Percentiles rank a stretch among this genome's conserved stretches.
Conservation (phyloP, 1,284 basidiomycete species). For the Ganoderma lingzhi region DNA sequence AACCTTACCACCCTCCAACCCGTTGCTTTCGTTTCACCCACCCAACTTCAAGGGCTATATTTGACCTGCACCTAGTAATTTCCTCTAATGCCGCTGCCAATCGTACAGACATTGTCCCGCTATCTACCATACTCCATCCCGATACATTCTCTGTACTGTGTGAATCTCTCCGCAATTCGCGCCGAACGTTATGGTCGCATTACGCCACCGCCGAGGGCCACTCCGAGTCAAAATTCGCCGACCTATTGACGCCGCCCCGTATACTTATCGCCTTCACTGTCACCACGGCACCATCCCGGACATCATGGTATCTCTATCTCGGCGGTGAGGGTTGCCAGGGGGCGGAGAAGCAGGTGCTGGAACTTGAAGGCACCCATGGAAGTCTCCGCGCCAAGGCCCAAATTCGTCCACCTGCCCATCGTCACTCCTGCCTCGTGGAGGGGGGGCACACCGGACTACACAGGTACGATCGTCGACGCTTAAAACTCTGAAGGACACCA, state of each 20-base stretch:
- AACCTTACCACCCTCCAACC: background rate
- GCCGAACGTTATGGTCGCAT: background rate
- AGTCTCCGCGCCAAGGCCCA: background rate
- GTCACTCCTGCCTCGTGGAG: slow-evolving; percentile 3
- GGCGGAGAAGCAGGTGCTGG: background rate
- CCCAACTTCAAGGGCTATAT: background rate
- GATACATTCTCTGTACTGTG: background rate
- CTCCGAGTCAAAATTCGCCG: background rate
- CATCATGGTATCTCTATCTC: background rate
- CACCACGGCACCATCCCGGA: background rate
- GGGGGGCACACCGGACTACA: background rate
- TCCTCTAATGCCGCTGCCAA: background rate
- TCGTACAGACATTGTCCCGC: background rate
- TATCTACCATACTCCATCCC: background rate
- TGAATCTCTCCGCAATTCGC: background rate
- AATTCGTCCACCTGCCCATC: background rate
- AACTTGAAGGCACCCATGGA: background rate
- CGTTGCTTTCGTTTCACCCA: background rate
- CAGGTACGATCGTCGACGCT: background rate
- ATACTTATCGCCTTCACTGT: background rate
- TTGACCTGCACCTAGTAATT: background rate
- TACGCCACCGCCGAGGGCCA: slow-evolving; percentile 4
- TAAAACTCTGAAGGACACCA: background rate
- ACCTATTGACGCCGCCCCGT: background rate
- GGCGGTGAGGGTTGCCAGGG: background rate